These are phyloP conservation scores for Monosporascus sp. DNA, from an alignment of 2,329 filamentous ascomycete genomes.

Conservation along the genomic window DNA sequence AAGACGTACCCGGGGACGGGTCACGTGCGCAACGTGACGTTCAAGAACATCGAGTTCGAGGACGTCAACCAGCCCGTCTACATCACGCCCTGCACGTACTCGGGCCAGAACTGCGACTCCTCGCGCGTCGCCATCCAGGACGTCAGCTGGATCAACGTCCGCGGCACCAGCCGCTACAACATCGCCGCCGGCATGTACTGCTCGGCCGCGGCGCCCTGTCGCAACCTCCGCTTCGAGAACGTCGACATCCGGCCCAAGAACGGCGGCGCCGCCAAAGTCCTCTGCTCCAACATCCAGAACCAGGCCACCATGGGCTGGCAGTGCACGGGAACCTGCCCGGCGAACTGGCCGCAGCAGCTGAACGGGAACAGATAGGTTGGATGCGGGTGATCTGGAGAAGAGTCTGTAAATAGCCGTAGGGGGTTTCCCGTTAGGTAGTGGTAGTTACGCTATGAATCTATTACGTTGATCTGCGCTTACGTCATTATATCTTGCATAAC, in stretches of 20 bases:
- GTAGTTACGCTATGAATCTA: too few species aligned
- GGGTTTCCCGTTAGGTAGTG: too few species aligned
- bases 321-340: conserved; percentile 33
- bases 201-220: conserved; percentile 35
- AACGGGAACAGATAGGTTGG: conserved; percentile 20
- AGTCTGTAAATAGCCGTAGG: background rate
- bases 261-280: conserved; percentile 33
- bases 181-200: conserved; percentile 43
- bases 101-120: conserved; percentile 31
- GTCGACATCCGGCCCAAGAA: conserved; percentile 39
- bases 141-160: conserved; percentile 44
- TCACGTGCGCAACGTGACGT: conserved; percentile 38
- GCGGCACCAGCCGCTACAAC: conserved; percentile 43
- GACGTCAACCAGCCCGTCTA: conserved; percentile 46
- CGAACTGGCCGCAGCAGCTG: conserved; percentile 33
- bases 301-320: conserved; percentile 27
- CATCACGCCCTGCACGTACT: conserved; percentile 41
- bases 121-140: conserved; percentile 39
- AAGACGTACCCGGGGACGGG: conserved; percentile 37
- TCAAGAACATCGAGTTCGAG: conserved; percentile 33
- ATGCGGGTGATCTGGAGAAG: background rate
- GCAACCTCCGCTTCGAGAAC: conserved; percentile 37
- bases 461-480: too few species aligned
- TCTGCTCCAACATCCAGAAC: conserved; percentile 38
- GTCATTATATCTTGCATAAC: too few species aligned